phyloP scores from a whole-genome alignment of 768 basidiomycete species.

The Lentinula sp. region DNA sequence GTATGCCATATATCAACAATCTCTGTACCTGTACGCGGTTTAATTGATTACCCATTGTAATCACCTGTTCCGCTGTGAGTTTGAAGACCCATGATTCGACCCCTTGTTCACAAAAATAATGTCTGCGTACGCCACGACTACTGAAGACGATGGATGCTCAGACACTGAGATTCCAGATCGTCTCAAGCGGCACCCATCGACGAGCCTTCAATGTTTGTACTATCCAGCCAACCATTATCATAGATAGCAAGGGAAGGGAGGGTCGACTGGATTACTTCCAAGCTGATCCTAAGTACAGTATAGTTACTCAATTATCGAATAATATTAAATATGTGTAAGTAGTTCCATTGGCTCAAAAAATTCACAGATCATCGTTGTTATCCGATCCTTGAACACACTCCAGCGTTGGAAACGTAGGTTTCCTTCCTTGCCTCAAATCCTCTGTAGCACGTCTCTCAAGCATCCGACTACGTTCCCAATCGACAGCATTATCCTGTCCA shows the following conservation, averaged over 20 bases:
- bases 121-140: no score
- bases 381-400: slow-evolving; percentile 1
- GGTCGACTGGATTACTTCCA: no score
- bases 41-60: no score
- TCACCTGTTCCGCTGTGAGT: not conserved
- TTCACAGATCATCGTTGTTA: not conserved
- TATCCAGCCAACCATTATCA: no score
- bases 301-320: not conserved
- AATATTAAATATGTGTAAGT: not conserved
- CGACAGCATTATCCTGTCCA: not conserved
- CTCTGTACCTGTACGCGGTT: not conserved
- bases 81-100: not conserved
- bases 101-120: no score
- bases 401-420: not conserved
- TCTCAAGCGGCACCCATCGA: no score
- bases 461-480: slow-evolving; percentile 1
- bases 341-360: not conserved
- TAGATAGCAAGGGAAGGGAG: no score
- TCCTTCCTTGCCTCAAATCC: not conserved
- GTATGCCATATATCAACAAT: not conserved
- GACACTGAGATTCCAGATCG: no score
- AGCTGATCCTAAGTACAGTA: no score
- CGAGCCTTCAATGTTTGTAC: no score
- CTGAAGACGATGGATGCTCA: no score
- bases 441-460: not conserved